Evolutionary conservation across 306 rosid genomes (phyloP), one percentile per base, ranked within the genome.

Genomic region (Dalbergia cochinchinensis): DNA sequence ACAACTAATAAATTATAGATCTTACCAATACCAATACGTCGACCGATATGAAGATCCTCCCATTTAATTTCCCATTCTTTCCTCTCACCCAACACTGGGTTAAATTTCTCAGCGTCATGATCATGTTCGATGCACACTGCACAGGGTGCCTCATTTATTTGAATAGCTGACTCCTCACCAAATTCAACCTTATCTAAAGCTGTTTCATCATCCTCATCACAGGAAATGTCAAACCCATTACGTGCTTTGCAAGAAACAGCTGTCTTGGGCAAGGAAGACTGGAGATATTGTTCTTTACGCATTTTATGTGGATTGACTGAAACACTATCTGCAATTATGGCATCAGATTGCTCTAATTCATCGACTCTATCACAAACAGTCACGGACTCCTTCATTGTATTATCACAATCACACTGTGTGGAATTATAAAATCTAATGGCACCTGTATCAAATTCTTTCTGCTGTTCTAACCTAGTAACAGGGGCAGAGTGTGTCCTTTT

Each of bases 1-100:
- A 54, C 22, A 54, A 18, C 60, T n/a, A n/a, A 26, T 54, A 54
- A 54, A 16, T 54, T 54, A 54, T 54, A 54, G 20, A 54, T 54
- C 97, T 93, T 86, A 96, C 99, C 99, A 69, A 96, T 96, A 78
- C 99, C 99, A 76, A 96, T 96, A 22, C 99, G 99, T 83, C 89
- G 96, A 57, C 98, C 99, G 78, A 96, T 87, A 58, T 83, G 86
- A 85, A 96, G 98, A 89, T 96, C 97, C 88, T 93, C 98, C 99
- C 99, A 96, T 72, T 87, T 89, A 74, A 96, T 83, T 90, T 96
- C 99, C 96, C 96, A 96, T 74, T 93, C 96, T 34, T 90, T 78
- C 51, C 82, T 87, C 77, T 96, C 97, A 67, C 97, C 90, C 42
- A 89, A 84, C 59, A 88, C 86, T 26, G 88, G 88, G 65, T 87